Conservation (phyloP, 192 early-diverging fungal species). For the Podila clonocystis region DNA sequence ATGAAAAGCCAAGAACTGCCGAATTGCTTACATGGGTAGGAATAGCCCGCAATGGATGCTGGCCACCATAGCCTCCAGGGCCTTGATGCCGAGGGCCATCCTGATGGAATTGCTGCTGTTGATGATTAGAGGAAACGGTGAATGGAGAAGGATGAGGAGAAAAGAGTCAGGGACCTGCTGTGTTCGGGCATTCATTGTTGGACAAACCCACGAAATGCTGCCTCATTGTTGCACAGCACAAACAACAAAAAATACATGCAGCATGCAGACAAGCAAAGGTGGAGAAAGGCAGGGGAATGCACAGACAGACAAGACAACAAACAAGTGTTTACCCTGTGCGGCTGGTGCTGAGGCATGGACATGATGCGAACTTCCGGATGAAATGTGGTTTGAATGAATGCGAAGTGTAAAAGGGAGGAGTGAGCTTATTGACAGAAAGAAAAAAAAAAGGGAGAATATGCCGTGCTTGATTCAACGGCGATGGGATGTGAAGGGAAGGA, state of each 20-base stretch:
- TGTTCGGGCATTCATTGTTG: neutral
- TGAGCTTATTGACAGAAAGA: neutral
- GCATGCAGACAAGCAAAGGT: neutral
- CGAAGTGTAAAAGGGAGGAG: neutral
- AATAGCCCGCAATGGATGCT: constrained; percentile 16
- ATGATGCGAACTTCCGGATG: neutral
- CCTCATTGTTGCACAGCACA: no score
- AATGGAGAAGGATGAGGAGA: neutral
- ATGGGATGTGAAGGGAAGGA: no score
- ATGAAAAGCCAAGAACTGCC: neutral
- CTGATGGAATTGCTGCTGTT: constrained; percentile 6
- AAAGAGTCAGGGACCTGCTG: neutral
- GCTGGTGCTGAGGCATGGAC: constrained; percentile 26
- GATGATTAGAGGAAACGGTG: neutral
- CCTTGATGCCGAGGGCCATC: neutral
- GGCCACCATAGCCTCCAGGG: neutral
- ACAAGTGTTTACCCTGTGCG: constrained; percentile 7
- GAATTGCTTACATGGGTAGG: constrained; percentile 29
- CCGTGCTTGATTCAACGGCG: no score
- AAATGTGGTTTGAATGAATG: neutral
- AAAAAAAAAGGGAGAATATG: neutral
- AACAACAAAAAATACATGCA: neutral
- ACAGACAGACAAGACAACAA: neutral
- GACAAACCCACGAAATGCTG: no score
- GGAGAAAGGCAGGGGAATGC: neutral